These are phyloP conservation scores for Seminavis robusta DNA, from an alignment of 108 stramenopile species.

Conservation along the genomic window DNA sequence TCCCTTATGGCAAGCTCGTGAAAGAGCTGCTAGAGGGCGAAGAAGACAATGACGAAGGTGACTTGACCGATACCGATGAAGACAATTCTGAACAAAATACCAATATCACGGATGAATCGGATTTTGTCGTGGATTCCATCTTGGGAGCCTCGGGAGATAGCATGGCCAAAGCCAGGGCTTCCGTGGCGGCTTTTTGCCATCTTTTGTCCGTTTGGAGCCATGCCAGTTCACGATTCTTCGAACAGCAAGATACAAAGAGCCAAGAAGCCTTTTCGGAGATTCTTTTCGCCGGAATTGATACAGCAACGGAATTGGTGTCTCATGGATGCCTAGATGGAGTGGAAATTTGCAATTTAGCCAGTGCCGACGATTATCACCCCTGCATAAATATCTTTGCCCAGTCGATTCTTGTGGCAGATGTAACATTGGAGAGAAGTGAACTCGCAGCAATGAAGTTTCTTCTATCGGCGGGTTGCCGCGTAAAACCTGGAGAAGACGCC, in stretches of 20 bases:
- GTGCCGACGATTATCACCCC: conserved; percentile 20
- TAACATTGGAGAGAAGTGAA: conserved; percentile 53
- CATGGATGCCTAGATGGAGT: conserved; percentile 82
- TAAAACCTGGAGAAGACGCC: conserved; percentile 12
- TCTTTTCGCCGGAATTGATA: conserved; percentile 47
- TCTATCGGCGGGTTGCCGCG: conserved; percentile 67
- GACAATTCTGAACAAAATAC: not conserved
- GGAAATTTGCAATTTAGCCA: no score
- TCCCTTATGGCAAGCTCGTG: conserved; percentile 45
- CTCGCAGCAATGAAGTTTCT: conserved; percentile 77
- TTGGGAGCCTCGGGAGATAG: conserved; percentile 52
- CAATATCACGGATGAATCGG: conserved; percentile 7
- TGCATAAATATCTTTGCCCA: conserved; percentile 59
- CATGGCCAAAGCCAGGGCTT: conserved; percentile 38
- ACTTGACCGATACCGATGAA: conserved; percentile 2
- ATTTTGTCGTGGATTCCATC: conserved; percentile 36
- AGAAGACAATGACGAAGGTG: conserved; percentile 15
- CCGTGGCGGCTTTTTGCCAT: conserved; percentile 61
- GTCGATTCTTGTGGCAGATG: conserved; percentile 60
- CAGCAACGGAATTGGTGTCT: conserved; percentile 61
- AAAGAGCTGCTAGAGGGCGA: conserved; percentile 22
- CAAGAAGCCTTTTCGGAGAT: conserved; percentile 36
- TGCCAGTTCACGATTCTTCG: conserved; percentile 40
- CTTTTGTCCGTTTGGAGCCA: conserved; percentile 56
- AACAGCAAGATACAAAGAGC: conserved; percentile 20